These are phyloP conservation scores for Elongisporangium senticosum DNA, from an alignment of 352 stramenopile species.

Conservation along the genomic window DNA sequence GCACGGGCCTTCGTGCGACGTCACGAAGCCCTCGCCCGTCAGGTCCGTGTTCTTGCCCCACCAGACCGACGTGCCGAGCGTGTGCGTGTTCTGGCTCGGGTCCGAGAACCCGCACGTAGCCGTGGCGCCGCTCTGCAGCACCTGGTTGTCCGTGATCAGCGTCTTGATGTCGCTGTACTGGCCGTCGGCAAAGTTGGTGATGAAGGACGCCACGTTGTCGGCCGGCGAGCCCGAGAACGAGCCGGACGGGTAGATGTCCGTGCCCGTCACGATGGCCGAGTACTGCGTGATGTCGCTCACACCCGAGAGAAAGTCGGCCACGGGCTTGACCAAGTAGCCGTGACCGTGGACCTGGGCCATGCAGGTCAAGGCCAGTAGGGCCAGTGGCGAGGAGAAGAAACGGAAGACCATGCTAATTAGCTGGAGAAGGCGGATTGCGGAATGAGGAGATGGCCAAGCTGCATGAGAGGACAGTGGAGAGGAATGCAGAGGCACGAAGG, in stretches of 20 bases:
- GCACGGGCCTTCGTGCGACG: constrained; percentile 26
- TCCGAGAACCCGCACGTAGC: constrained; percentile 20
- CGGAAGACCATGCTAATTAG: background rate
- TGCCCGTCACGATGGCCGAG: constrained; percentile 21
- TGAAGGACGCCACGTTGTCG: constrained; percentile 25
- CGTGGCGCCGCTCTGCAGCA: constrained; percentile 12
- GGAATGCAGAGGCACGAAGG: background rate
- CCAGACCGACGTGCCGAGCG: constrained; percentile 16
- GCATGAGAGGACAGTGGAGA: no score
- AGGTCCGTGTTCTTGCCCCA: constrained; percentile 22
- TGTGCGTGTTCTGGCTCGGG: constrained; percentile 13
- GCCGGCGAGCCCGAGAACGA: constrained; percentile 15
- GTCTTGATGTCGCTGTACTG: constrained; percentile 18
- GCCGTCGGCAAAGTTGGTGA: constrained; percentile 16
- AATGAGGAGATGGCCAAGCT: background rate
- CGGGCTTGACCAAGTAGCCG: constrained; percentile 42
- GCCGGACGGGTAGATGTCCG: constrained; percentile 16
- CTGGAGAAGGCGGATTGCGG: background rate
- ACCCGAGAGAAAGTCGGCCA: constrained; percentile 26
- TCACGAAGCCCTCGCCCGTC: constrained; percentile 21
- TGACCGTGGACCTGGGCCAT: constrained; percentile 15
- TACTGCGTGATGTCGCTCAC: constrained; percentile 29
- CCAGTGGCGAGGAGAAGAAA: background rate
- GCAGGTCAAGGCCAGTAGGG: constrained; percentile 7
- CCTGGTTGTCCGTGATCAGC: constrained; percentile 18